Evolutionary conservation across 306 rosid species (phyloP), one percentile per base, ranked within the genome.

Genomic region (Mimosa pudica): DNA sequence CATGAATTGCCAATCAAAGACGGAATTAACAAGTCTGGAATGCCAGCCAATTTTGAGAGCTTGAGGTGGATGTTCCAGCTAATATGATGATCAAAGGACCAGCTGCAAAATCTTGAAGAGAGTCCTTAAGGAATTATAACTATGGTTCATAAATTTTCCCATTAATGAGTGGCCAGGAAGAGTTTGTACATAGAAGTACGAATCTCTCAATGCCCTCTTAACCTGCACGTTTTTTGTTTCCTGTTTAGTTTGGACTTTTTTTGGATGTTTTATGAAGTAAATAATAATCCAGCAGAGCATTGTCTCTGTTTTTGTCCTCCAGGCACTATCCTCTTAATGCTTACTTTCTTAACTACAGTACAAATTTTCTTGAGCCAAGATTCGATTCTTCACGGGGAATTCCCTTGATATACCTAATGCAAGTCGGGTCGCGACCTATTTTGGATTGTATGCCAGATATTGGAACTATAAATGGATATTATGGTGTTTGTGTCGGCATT

Each of bases 1-100:
- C 87, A 81, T 18, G 90, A 87, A 65, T 84, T 95, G 75, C 97
- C 98, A 36, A 82, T 92, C 48, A 89, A 88, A 35, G 64, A 72
- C 70, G 80, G 51, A 51, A n/a, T 35, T 24, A 87, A 38, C 42
- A 38, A 20, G 77, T 70, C 87, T 70, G 85, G 52, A 5, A 17
- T 44, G 33, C 12, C 78, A 61, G 71, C 75, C 46, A 79, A 2
- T 55, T 88, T 76, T 75, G 68, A 80, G 6, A 75, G 74, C 38
- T 77, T 51, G 85, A 80, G 63, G 67, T 83, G 48, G 71, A 44
- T 70, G 89, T 77, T 77, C 60, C 79, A 46, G 74, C 18, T 70
- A 80, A 75, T 17, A 58, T 68, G 57, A 61, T 75, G 55, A 60
- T 73, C 10, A 79, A 82, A 61, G 83, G 79, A 78, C 42, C 74